phyloP scores from a whole-genome alignment of 805 yeast species.

The Pichia heedii region DNA sequence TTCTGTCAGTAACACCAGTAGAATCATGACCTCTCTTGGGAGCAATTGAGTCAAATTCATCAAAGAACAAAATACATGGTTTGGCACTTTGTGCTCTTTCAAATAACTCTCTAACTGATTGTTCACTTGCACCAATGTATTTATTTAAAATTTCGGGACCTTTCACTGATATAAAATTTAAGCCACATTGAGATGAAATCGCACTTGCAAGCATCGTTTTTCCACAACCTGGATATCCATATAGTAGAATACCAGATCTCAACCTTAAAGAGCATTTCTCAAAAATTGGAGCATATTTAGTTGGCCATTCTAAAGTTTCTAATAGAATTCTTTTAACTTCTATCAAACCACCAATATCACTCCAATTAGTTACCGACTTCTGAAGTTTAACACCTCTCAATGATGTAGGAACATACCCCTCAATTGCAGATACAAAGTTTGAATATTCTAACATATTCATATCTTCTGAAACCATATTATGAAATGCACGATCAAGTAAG shows the following conservation, averaged over 20 bases:
- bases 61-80: conserved; percentile 88
- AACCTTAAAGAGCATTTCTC: conserved; percentile 77
- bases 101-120: conserved; percentile 84
- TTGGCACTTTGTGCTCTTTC: conserved; percentile 92
- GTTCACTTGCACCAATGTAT: conserved; percentile 96
- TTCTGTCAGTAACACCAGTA: conserved; percentile 96
- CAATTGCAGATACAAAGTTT: conserved; percentile 48
- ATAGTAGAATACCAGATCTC: conserved; percentile 80
- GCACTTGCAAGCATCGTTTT: conserved; percentile 90
- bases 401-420: conserved; percentile 69
- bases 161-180: conserved; percentile 85
- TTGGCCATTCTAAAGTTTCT: conserved; percentile 96
- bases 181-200: conserved; percentile 86
- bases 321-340: conserved; percentile 67
- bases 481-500: conserved; percentile 60
- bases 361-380: conserved; percentile 69
- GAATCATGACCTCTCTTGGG: conserved; percentile 98
- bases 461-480: conserved; percentile 30
- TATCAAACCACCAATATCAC: conserved; percentile 79
- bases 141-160: conserved; percentile 95
- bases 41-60: conserved; percentile 94
- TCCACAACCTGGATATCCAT: conserved; percentile 98
- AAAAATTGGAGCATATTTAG: conserved; percentile 92
- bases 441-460: conserved; percentile 16
- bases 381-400: conserved; percentile 81